These are phyloP conservation scores for Linanthus parryae DNA, from an alignment of 148 eudicot species.

Conservation along the genomic window DNA sequence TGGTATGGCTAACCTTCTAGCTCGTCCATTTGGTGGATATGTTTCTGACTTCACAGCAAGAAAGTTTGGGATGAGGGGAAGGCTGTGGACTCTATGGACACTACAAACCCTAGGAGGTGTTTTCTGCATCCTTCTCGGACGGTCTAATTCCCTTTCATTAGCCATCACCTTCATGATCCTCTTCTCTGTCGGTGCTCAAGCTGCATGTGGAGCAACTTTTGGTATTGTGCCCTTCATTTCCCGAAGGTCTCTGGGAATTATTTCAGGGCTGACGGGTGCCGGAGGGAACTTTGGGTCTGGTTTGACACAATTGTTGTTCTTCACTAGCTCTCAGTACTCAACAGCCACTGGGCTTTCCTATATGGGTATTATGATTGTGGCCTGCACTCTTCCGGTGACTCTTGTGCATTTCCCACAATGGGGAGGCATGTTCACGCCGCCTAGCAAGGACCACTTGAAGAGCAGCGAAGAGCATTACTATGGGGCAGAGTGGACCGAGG, in stretches of 20 bases:
- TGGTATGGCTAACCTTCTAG: slow-evolving; percentile 63
- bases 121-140: slow-evolving; percentile 56
- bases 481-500: slow-evolving; percentile 35
- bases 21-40: slow-evolving; percentile 64
- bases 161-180: slow-evolving; percentile 32
- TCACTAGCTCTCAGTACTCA: slow-evolving; percentile 14
- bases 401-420: slow-evolving; percentile 53
- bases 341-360: slow-evolving; percentile 26
- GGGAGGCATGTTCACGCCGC: slow-evolving; percentile 47
- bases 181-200: slow-evolving; percentile 45
- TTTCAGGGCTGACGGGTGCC: slow-evolving; percentile 46
- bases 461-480: slow-evolving; percentile 35
- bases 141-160: slow-evolving; percentile 21
- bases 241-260: slow-evolving; percentile 36
- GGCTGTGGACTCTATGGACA: slow-evolving; percentile 75
- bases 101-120: slow-evolving; percentile 67
- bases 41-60: slow-evolving; percentile 51
- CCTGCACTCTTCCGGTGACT: slow-evolving; percentile 38
- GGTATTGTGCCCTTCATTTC: slow-evolving; percentile 59
- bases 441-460: slow-evolving; percentile 8
- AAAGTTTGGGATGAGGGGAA: slow-evolving; percentile 73
- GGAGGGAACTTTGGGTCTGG: slow-evolving; percentile 53
- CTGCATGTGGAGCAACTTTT: slow-evolving; percentile 52
- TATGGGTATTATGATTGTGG: slow-evolving; percentile 45
- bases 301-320: slow-evolving; percentile 44